A percentile compares a stretch with the other conserved stretches of the same genome.
Evolutionary conservation across 805 yeast species (phyloP).

Genomic region (Clavispora asparagi): DNA sequence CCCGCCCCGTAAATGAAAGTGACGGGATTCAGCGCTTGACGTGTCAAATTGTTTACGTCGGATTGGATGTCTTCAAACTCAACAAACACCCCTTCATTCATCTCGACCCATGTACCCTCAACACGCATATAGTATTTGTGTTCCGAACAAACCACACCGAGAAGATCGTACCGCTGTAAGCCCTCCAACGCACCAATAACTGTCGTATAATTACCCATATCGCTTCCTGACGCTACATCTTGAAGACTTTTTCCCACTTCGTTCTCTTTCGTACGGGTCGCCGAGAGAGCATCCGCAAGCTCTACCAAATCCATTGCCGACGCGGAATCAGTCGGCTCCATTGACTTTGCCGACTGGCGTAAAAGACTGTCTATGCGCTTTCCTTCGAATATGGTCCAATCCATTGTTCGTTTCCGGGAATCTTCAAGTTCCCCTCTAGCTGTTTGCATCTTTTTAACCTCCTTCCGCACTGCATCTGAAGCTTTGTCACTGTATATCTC

Average conservation of each 20-base stretch:
- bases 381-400: constrained; percentile 35
- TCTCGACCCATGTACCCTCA: constrained; percentile 8
- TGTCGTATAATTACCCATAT: constrained; percentile 5
- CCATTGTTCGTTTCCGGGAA: constrained; percentile 24
- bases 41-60: constrained; percentile 3
- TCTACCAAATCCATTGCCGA: constrained; percentile 15
- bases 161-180: constrained; percentile 20
- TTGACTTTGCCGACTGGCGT: constrained; percentile 16
- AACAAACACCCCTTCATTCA: constrained; percentile 10
- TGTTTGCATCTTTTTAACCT: constrained; percentile 15
- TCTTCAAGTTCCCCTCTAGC: constrained; percentile 15
- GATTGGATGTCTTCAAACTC: constrained; percentile 8
- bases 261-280: constrained; percentile 17
- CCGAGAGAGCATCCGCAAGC: constrained; percentile 17
- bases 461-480: constrained; percentile 13
- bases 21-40: constrained; percentile 8
- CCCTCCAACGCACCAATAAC: constrained; percentile 5
- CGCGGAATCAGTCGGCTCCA: constrained; percentile 4
- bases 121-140: constrained; percentile 18
- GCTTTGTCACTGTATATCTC: constrained; percentile 26
- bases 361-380: constrained; percentile 27
- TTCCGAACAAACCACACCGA: constrained; percentile 30
- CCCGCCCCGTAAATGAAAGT: constrained; percentile 11
- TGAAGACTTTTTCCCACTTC: constrained; percentile 17
- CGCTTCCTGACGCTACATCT: constrained; percentile 7